Conservation (phyloP, 805 yeast species). For the Barnettozyma siamensis region DNA sequence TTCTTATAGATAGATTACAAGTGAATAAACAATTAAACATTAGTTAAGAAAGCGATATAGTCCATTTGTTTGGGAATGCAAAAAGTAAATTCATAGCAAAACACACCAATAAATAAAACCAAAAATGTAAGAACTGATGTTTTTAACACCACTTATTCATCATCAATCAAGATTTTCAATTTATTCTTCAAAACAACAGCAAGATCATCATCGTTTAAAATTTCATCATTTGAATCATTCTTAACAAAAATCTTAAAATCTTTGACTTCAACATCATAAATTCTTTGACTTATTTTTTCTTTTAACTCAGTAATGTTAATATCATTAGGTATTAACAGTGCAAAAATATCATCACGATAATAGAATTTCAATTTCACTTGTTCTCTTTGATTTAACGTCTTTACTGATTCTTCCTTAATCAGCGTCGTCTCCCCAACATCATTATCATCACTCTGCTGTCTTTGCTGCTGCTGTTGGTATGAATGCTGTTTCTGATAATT, state of each 20-base stretch:
- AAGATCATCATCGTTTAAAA: constrained; percentile 30
- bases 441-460: constrained; percentile 2
- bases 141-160: constrained; percentile 14
- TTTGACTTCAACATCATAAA: constrained; percentile 32
- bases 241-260: constrained; percentile 32
- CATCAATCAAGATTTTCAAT: constrained; percentile 33
- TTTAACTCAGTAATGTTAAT: constrained; percentile 45
- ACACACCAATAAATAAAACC: too few species aligned
- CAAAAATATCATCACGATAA: constrained; percentile 77
- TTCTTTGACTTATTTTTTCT: constrained; percentile 45
- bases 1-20: too few species aligned
- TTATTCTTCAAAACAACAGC: constrained; percentile 29
- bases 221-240: constrained; percentile 28
- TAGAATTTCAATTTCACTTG: constrained; percentile 63
- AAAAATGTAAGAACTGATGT: too few species aligned
- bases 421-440: constrained; percentile 26
- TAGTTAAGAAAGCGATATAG: neutral
- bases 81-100: too few species aligned
- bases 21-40: too few species aligned
- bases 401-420: constrained; percentile 21
- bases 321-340: constrained; percentile 48
- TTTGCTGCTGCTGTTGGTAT: neutral
- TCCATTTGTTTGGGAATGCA: neutral
- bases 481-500: neutral
- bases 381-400: constrained; percentile 19